Percentiles rank a stretch among this genome's conserved stretches.
These are phyloP conservation scores for Gossypium longicalyx DNA, from an alignment of 345 rosid genomes.

Conservation along the genomic window DNA sequence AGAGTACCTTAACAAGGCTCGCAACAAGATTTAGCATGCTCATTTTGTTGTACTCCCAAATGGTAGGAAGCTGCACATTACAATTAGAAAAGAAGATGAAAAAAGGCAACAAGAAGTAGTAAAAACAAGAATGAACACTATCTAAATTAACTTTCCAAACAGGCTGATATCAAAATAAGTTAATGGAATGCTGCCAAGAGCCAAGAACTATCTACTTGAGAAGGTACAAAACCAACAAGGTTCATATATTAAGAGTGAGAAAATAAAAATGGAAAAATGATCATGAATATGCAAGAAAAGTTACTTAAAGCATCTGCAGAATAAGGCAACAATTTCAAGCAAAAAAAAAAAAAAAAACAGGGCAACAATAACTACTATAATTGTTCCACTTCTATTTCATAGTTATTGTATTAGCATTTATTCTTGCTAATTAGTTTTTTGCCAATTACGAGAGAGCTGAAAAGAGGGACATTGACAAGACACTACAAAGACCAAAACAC, in stretches of 20 bases:
- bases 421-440: not conserved
- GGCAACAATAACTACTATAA: not conserved
- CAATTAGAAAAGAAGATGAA: constrained; percentile 4
- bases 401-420: not conserved
- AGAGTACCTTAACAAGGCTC: constrained; percentile 65
- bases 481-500: not conserved
- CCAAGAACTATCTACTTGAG: not conserved
- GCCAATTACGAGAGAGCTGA: not conserved
- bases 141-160: constrained; percentile 1
- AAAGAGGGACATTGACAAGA: not conserved
- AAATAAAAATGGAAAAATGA: not conserved
- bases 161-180: not conserved
- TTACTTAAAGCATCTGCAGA: not conserved
- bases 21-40: constrained; percentile 92
- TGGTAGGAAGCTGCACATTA: constrained; percentile 62
- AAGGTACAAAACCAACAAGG: not conserved
- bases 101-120: not conserved
- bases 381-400: not conserved
- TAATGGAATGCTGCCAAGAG: not conserved
- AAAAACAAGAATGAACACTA: not conserved
- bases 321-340: not conserved
- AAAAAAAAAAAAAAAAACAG: no score
- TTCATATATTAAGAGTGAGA: not conserved
- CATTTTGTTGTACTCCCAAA: constrained; percentile 85
- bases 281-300: not conserved